Evolutionary conservation across 2,329 filamentous ascomycete species (phyloP).

Genomic region (Leptographium galeiforme): DNA sequence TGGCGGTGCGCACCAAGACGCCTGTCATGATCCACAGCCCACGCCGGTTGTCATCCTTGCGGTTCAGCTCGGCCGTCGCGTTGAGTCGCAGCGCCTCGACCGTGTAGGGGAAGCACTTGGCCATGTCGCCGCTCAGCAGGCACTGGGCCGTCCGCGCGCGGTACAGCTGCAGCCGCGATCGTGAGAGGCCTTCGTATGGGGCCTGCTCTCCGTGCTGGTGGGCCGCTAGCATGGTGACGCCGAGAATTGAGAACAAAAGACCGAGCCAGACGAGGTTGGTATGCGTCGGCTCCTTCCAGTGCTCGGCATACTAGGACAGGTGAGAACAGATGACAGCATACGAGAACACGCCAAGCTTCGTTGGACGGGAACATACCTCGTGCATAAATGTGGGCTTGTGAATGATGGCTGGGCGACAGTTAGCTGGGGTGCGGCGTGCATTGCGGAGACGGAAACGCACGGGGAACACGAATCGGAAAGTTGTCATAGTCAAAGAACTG

Average conservation of each 20-base stretch:
- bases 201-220: slow-evolving; percentile 1
- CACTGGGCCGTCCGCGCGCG: slow-evolving; percentile 1
- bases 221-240: slow-evolving; percentile 1
- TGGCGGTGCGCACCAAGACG: not conserved
- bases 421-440: no score
- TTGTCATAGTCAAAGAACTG: not conserved
- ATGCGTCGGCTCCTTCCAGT: not conserved
- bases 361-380: not conserved
- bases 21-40: slow-evolving; percentile 1
- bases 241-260: not conserved
- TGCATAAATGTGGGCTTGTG: not conserved
- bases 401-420: not conserved
- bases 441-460: not conserved
- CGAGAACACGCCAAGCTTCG: no score
- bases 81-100: slow-evolving; percentile 1
- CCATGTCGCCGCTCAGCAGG: slow-evolving; percentile 1
- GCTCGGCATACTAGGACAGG: not conserved
- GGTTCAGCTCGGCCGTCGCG: slow-evolving; percentile 2
- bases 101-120: not conserved
- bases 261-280: not conserved
- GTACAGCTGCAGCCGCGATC: not conserved
- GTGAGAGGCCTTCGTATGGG: not conserved
- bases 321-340: not conserved
- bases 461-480: not conserved
- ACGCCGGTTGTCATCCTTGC: slow-evolving; percentile 1